A percentile compares a stretch with the other conserved stretches of the same genome.
Conservation (phyloP, 1,139 yeast genomes). For the Cylindricascospora bacillispora region DNA sequence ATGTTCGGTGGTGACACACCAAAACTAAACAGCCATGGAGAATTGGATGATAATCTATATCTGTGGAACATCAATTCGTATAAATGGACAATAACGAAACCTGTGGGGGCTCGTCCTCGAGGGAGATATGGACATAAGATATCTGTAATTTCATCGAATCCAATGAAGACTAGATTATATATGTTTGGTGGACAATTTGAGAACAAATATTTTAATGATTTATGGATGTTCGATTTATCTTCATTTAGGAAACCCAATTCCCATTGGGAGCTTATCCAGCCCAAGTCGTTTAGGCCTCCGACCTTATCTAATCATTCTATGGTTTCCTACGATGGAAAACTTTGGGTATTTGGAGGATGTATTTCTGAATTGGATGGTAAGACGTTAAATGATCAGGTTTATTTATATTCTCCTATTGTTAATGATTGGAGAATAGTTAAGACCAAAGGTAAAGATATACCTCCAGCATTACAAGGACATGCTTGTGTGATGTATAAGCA, state of each 20-base stretch:
- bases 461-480: conserved; percentile 84
- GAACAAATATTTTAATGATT: conserved; percentile 72
- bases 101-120: conserved; percentile 69
- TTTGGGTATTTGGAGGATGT: conserved; percentile 91
- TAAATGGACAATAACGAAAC: conserved; percentile 84
- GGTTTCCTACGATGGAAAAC: conserved; percentile 63
- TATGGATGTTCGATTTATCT: conserved; percentile 76
- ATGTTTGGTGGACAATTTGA: conserved; percentile 95
- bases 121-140: conserved; percentile 93
- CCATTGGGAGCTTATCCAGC: conserved; percentile 53
- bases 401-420: conserved; percentile 62
- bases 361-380: conserved; percentile 26
- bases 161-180: conserved; percentile 60
- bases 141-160: conserved; percentile 44
- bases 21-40: conserved; percentile 62
- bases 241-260: conserved; percentile 78
- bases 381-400: conserved; percentile 60
- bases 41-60: conserved; percentile 79
- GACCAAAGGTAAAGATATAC: conserved; percentile 40
- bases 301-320: conserved; percentile 88
- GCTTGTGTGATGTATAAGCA: conserved; percentile 69
- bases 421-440: conserved; percentile 47
- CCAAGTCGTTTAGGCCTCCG: conserved; percentile 53
- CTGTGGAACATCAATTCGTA: conserved; percentile 79
- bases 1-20: conserved; percentile 95